phyloP scores from a whole-genome alignment of 306 rosid genomes.

The Erythrophleum fordii region DNA sequence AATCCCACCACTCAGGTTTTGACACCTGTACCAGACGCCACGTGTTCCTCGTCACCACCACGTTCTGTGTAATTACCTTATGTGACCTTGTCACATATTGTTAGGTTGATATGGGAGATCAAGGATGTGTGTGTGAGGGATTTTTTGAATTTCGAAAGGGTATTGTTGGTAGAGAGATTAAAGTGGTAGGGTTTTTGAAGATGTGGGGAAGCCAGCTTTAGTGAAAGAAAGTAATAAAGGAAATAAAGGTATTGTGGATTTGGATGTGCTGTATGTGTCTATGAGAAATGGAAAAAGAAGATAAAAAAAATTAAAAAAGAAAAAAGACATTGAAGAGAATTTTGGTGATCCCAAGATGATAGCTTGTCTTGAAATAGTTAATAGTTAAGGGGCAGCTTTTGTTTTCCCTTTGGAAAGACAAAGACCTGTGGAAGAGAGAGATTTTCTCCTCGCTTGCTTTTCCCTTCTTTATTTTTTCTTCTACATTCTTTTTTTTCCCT shows the following conservation, averaged over 20 bases:
- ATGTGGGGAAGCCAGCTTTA: slow-evolving; percentile 64
- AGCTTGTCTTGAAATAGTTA: slow-evolving; percentile 47
- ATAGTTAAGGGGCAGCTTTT: slow-evolving; percentile 47
- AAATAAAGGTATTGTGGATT: slow-evolving; percentile 37
- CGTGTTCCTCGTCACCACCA: slow-evolving; percentile 37
- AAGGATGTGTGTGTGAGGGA: background rate
- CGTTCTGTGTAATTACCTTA: slow-evolving; percentile 31
- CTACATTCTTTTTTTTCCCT: too few species aligned
- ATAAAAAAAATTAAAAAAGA: background rate
- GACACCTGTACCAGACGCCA: slow-evolving; percentile 42
- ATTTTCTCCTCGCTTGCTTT: background rate
- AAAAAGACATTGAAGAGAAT: slow-evolving; percentile 47
- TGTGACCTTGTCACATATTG: background rate
- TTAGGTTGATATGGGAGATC: background rate
- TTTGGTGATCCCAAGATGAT: slow-evolving; percentile 83
- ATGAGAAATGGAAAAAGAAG: slow-evolving; percentile 28
- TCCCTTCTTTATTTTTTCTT: background rate
- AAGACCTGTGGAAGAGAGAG: slow-evolving; percentile 37
- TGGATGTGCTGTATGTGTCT: slow-evolving; percentile 35
- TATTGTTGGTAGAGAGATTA: slow-evolving; percentile 44
- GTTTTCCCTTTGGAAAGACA: slow-evolving; percentile 37
- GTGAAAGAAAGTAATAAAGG: slow-evolving; percentile 63
- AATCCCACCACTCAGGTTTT: slow-evolving; percentile 42
- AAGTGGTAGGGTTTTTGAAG: slow-evolving; percentile 38
- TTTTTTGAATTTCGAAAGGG: slow-evolving; percentile 40